Evolutionary conservation across 208 protist species (phyloP).

Genomic region (Herpetomonas samuelpessoai): DNA sequence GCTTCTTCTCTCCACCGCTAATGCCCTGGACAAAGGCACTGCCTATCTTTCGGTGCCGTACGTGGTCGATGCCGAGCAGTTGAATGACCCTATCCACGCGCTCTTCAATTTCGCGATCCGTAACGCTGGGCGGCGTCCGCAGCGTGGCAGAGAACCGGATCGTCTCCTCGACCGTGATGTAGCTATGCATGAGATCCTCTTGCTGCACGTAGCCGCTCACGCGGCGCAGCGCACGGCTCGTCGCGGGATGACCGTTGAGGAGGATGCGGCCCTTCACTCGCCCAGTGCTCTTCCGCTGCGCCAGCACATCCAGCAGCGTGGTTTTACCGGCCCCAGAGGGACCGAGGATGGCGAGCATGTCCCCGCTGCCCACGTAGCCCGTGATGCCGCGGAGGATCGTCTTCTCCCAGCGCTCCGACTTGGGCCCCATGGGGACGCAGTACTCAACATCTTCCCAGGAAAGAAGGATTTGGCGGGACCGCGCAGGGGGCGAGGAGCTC

Average conservation of each 20-base stretch:
- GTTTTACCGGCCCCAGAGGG: conserved; percentile 81
- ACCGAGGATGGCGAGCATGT: conserved; percentile 71
- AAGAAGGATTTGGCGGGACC: conserved; percentile 26
- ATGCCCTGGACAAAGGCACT: conserved; percentile 48
- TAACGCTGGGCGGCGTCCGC: conserved; percentile 33
- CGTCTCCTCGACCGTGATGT: conserved; percentile 67
- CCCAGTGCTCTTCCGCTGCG: conserved; percentile 34
- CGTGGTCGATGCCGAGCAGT: conserved; percentile 51
- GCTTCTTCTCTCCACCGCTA: conserved; percentile 78
- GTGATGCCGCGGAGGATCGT: conserved; percentile 51
- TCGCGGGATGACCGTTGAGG: conserved; percentile 41
- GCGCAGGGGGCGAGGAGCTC: no score
- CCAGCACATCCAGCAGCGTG: conserved; percentile 75
- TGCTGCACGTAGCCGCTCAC: conserved; percentile 77
- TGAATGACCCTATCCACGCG: conserved; percentile 18
- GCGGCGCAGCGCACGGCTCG: conserved; percentile 27
- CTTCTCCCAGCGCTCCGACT: conserved; percentile 6
- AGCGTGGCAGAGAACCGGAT: conserved; percentile 64
- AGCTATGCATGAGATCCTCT: conserved; percentile 67
- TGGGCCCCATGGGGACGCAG: conserved; percentile 8
- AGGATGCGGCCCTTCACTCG: conserved; percentile 29
- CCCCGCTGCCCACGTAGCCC: conserved; percentile 51
- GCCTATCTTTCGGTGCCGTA: conserved; percentile 44
- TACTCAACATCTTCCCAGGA: conserved; percentile 62
- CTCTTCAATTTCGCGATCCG: conserved; percentile 12